Base-by-base conservation (phyloP, 768 basidiomycete genomes). In the Bullera alba region DNA sequence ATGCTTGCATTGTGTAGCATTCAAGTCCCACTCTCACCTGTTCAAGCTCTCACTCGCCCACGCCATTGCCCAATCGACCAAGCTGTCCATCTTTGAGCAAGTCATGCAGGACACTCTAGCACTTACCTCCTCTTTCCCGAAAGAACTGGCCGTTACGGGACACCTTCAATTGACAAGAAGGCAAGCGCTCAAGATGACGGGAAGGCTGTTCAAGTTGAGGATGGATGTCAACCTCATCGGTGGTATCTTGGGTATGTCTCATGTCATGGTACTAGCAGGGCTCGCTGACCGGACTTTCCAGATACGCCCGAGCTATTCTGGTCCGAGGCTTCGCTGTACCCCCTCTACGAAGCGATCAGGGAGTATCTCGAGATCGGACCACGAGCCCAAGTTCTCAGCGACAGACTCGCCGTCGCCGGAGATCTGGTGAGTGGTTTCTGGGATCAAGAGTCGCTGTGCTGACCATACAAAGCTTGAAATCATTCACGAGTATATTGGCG, bases 301-400 rank as follows among this genome's bases (percentile, higher is more conserved):
- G 92, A 96, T 65, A 84, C 88, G 4, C 91, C 91, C 0, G 89
- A 91, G 65, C 74, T 96, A 39, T 96, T 96, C 72, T 95, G 91
- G 92, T 84, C 82, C 45, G 91, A 93, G 67, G 90, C 89, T 10
- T 90, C 85, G 57, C 74, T 93, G 60, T 85, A 86, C 62, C 85
- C 82, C 25, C 72, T 96, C 29, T 96, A 96, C 65, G 87, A 90
- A 58, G 89, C 90, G 0, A 89, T 92, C 41, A 77, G 89, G 50
- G 91, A 91, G 60, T 96, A 96, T 65, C 88, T 95, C 79, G 92
- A 96, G 72, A 89, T 95, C 46, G 82, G 80, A 29, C 81, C 78
- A 3, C 73, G 92, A 29, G 89, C 92, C 26, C 80, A 84, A 67
- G 85, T 83, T 10, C 72, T 96, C 57, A 93, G 92, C 67, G 91